These are phyloP conservation scores for Cornus suecica DNA, from an alignment of 148 eudicot genomes.

Conservation along the genomic window DNA sequence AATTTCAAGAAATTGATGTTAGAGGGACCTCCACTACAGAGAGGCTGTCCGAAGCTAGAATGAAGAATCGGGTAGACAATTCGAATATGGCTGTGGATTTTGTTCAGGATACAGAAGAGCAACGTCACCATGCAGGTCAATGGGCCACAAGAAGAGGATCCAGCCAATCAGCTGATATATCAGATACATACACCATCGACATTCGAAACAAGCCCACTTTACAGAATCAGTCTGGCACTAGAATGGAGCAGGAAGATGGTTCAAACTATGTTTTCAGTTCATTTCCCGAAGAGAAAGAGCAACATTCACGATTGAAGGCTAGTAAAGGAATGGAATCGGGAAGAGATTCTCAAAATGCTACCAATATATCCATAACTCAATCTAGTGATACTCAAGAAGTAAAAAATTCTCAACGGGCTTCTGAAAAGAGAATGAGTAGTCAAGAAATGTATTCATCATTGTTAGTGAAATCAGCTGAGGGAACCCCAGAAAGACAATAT, in stretches of 20 bases:
- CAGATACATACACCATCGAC: conserved; percentile 18
- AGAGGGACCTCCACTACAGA: conserved; percentile 21
- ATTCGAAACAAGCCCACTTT: conserved; percentile 23
- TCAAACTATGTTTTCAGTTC: conserved; percentile 24
- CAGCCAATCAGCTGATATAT: conserved; percentile 24
- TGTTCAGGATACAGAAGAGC: conserved; percentile 21
- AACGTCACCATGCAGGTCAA: conserved; percentile 26
- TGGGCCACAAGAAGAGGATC: conserved; percentile 25
- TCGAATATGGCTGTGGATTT: conserved; percentile 26
- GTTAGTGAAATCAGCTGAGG: conserved; percentile 34
- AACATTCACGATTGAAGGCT: conserved; percentile 14
- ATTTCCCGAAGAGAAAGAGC: conserved; percentile 21
- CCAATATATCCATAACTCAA: conserved; percentile 17
- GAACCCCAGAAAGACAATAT: conserved; percentile 24
- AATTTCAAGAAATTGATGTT: conserved; percentile 24
- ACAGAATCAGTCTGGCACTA: conserved; percentile 29
- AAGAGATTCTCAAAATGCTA: conserved; percentile 23
- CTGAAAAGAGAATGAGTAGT: conserved; percentile 28
- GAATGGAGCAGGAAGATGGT: conserved; percentile 30
- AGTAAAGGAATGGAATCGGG: conserved; percentile 27
- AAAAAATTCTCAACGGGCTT: conserved; percentile 11
- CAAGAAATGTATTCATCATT: conserved; percentile 34
- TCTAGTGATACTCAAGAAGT: conserved; percentile 15
- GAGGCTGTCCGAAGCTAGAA: conserved; percentile 34
- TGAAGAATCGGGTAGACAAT: conserved; percentile 27